Evolutionary conservation across 139 green algal genomes (phyloP), one percentile per base, ranked within the genome.

Genomic region (Haematococcus sp.): DNA sequence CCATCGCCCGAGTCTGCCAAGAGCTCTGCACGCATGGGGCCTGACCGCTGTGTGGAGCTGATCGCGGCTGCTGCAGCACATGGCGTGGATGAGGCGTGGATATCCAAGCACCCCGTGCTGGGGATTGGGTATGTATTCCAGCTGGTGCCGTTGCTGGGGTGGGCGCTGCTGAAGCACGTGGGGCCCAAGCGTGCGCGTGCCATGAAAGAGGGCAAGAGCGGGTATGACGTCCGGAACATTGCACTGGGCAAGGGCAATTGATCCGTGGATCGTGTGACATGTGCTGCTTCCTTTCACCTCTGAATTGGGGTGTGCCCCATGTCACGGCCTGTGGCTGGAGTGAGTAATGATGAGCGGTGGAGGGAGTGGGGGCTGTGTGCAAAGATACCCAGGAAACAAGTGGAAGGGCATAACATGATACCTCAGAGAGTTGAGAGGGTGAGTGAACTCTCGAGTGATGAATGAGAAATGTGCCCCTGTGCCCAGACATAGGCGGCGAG

Each of bases 31-130:
- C 76, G 68, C 68, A 84, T 70, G 63, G 28, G 35, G 2, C 63
- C 63, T 75, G 51, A 75, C 68, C 64, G 81, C 0, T 88, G 80
- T 3, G 88, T 83, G 20, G 56, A 91, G 73, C 81, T 96, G 5
- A 86, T 96, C 5, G 79, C 79, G 1, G 75, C 69, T 2, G 92
- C 92, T 0, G 86, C 85, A 4, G 86, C 89, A 31, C 76, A 91
- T 77, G 75, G 80, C 23, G 68, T 96, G 16, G 77, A 82, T 16
- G 90, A 95, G 71, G 84, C 70, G 23, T 97, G 92, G 92, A 93
- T 97, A 13, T 86, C 90, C 0, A 77, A 76, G 55, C 91, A 97
- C 59, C 92, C 92, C 0, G 82, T 95, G 31, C 82, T 97, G 58
- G 61, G 86, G 2, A 65, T 95, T 20, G 88, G 90, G 7, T 88